These are phyloP conservation scores for Colletotrichum coccodes DNA, from an alignment of 2,329 filamentous ascomycete genomes.

Conservation along the genomic window DNA sequence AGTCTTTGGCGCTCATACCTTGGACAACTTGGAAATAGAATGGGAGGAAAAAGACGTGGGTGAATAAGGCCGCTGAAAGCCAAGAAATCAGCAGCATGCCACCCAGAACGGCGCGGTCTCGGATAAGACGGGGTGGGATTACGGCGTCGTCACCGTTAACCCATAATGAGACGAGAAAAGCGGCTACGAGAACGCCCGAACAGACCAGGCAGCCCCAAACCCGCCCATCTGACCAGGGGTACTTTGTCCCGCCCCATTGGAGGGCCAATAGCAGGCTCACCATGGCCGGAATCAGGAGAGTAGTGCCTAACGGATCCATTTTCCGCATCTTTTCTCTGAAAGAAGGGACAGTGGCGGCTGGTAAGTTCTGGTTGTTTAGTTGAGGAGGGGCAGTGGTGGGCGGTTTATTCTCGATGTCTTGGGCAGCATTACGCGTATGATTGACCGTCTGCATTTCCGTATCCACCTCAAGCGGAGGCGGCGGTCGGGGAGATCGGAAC, in stretches of 20 bases:
- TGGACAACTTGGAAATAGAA: slow-evolving; percentile 65
- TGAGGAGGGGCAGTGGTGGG: slow-evolving; percentile 44
- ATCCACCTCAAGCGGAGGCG: slow-evolving; percentile 58
- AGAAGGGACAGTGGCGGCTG: no score
- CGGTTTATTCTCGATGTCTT: slow-evolving; percentile 44
- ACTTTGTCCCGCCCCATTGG: slow-evolving; percentile 64
- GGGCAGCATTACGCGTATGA: no score
- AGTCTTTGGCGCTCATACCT: slow-evolving; percentile 59
- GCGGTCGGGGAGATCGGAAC: no score
- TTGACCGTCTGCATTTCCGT: no score
- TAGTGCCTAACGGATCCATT: slow-evolving; percentile 60
- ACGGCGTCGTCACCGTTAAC: slow-evolving; percentile 55
- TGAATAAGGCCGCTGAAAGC: slow-evolving; percentile 44
- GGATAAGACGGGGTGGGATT: slow-evolving; percentile 58
- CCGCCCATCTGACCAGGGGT: slow-evolving; percentile 58
- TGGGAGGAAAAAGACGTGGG: slow-evolving; percentile 44
- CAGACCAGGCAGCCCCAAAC: slow-evolving; percentile 48
- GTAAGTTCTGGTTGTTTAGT: no score
- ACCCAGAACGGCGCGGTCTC: slow-evolving; percentile 51
- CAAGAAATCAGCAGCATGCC: slow-evolving; percentile 47
- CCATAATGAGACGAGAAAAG: slow-evolving; percentile 48
- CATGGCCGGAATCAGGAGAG: slow-evolving; percentile 60
- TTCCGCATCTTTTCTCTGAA: no score
- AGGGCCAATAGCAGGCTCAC: slow-evolving; percentile 65
- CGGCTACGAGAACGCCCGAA: slow-evolving; percentile 38